Evolutionary conservation across 2,329 filamentous ascomycete genomes (phyloP), one percentile per base, ranked within the genome.

Genomic region (Fusarium heterosporum): DNA sequence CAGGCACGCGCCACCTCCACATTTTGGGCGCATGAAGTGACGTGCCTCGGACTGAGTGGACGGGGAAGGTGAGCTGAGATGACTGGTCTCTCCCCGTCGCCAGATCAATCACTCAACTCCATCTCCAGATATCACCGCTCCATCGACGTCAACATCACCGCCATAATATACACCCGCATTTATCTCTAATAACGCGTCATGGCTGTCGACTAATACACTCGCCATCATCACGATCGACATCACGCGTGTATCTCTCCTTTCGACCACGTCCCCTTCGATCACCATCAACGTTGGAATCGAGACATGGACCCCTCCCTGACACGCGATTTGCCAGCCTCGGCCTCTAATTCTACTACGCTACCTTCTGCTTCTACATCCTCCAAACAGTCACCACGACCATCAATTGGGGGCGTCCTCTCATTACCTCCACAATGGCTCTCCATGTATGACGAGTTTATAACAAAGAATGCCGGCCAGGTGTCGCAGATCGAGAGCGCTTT

Each of bases 401-500:
- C 74, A 17, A 55, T 73, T n/a, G 73, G 73, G 32, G 73, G 74
- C 46, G 72, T 85, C 64, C 79, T 90, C 46, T 83, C 86, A 40
- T 78, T 89, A 72, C 88, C 89, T 47, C 84, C 89, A 26, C 84
- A 84, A 78, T 92, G 87, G 88, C 82, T 93, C 52, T 81, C 84
- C 68, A 86, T 89, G 80, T 97, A 97, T 79, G 89, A 89, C 74
- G 90, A 96, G 68, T 97, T 98, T 80, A 95, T 99, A 82, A 91
- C 92, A 65, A 96, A 95, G 81, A 99, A 99, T 78, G 90, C 93
- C 63, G 91, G 93, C 74, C 93, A 96, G 61, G 93, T 99, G 52
- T 93, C 93, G 48, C 94, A 97, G 81, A 95, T 99, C 66, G 96
- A 99, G 82, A 96, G 93, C 66, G 93, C 93, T 14, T 82, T 99